These are phyloP conservation scores for Ceratocystis eucalypticola DNA, from an alignment of 2,329 filamentous ascomycete species.

Conservation along the genomic window DNA sequence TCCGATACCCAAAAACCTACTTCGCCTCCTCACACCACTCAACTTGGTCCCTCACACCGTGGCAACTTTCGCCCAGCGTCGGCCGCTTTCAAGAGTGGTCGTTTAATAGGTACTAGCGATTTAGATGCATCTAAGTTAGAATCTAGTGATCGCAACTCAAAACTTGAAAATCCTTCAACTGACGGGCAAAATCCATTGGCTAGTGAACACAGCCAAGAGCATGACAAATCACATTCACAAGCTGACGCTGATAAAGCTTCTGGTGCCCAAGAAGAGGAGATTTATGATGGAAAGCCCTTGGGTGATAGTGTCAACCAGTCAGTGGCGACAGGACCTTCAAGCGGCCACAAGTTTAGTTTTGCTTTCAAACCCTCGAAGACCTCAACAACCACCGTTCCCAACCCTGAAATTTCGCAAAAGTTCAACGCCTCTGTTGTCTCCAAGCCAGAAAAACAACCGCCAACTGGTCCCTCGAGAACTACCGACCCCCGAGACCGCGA, in stretches of 20 bases:
- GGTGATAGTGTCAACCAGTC: background rate
- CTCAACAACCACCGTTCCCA: conserved; percentile 38
- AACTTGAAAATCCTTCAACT: background rate
- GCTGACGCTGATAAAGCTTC: background rate
- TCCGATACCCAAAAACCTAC: conserved; percentile 22
- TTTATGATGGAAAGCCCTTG: background rate
- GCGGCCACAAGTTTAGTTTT: conserved; percentile 66
- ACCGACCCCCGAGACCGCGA: conserved; percentile 26
- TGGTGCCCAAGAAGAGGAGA: background rate
- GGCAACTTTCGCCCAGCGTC: conserved; percentile 4
- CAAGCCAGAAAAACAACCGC: conserved; percentile 30
- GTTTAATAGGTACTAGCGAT: background rate
- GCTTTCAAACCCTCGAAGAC: conserved; percentile 69
- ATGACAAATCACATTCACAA: background rate
- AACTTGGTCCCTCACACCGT: conserved; percentile 24
- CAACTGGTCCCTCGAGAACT: conserved; percentile 24
- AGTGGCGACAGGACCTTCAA: conserved; percentile 33
- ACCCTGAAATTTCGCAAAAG: conserved; percentile 53
- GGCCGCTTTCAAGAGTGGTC: background rate
- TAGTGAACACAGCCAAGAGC: background rate
- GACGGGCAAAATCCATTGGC: background rate
- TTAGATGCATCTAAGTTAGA: background rate
- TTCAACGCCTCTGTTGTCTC: conserved; percentile 39
- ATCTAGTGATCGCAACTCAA: background rate
- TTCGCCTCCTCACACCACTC: conserved; percentile 14